Conservation (phyloP, 805 yeast genomes). For the Brettanomyces anomalus region DNA sequence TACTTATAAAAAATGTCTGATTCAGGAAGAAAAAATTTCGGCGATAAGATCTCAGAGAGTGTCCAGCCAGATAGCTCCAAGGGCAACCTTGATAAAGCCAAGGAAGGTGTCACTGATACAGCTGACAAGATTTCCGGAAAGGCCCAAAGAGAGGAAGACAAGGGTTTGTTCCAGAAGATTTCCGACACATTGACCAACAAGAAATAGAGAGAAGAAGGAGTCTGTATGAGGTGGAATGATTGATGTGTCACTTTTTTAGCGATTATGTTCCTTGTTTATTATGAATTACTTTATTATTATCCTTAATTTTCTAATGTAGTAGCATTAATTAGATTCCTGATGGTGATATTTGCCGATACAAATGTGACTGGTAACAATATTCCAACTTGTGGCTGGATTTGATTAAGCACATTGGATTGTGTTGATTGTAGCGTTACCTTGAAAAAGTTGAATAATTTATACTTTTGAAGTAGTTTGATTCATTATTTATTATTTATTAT, state of each 20-base stretch:
- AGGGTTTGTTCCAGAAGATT: conserved; percentile 61
- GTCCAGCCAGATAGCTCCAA: conserved; percentile 68
- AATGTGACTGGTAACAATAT: background rate
- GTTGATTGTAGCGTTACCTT: too few relatives aligned
- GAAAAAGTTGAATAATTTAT: too few relatives aligned
- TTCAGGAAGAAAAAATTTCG: conserved; percentile 67
- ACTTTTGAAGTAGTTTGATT: too few relatives aligned
- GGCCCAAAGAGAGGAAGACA: conserved; percentile 55
- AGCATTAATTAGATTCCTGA: too few relatives aligned
- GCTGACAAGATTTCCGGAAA: conserved; percentile 55
- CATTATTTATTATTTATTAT: too few relatives aligned
- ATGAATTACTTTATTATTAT: too few relatives aligned
- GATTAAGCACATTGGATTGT: too few relatives aligned
- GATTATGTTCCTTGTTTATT: too few relatives aligned
- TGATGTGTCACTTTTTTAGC: too few relatives aligned
- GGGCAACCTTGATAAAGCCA: conserved; percentile 52
- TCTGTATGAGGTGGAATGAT: too few relatives aligned
- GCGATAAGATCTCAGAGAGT: conserved; percentile 59
- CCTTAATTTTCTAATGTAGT: background rate
- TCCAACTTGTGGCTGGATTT: too few relatives aligned
- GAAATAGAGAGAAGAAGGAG: conserved; percentile 19
- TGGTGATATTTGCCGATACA: background rate
- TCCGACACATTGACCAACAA: conserved; percentile 60
- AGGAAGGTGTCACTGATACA: conserved; percentile 60
- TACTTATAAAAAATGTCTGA: conserved; percentile 15